phyloP scores from a whole-genome alignment of 2,329 filamentous ascomycete genomes.

The Clonostachys solani region DNA sequence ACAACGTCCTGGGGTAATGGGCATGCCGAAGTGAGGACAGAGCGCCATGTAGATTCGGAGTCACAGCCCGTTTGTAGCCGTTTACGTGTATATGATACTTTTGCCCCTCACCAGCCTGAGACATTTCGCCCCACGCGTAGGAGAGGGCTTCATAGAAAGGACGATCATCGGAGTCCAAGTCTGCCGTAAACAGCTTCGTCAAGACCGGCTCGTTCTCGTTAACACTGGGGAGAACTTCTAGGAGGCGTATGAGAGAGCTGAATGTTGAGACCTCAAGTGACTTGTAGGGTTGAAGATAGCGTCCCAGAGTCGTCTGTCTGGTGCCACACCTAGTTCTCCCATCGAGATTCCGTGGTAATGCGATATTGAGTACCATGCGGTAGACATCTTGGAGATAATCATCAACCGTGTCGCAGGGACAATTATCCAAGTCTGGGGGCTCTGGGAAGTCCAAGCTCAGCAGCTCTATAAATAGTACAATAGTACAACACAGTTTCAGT shows the following conservation, averaged over 20 bases:
- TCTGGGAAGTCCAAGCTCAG: background rate
- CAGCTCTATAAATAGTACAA: background rate
- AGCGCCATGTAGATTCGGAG: background rate
- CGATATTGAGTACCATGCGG: background rate
- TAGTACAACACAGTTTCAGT: background rate
- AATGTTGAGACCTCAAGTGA: background rate
- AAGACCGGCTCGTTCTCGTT: background rate
- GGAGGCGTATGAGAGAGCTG: background rate
- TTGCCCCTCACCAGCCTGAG: background rate
- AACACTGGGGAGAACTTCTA: background rate
- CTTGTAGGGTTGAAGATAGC: background rate
- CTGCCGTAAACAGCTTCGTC: background rate
- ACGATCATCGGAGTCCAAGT: background rate
- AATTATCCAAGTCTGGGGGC: background rate
- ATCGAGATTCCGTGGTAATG: background rate
- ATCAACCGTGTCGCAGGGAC: background rate
- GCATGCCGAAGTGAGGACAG: background rate
- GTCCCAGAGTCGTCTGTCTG: background rate
- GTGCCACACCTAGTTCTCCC: background rate
- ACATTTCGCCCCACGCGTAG: background rate
- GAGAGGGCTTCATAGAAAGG: background rate
- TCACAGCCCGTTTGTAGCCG: background rate
- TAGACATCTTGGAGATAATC: background rate
- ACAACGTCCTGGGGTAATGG: slow-evolving; percentile 1
- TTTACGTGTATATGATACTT: background rate